These are phyloP conservation scores for Pseudozyma hubeiensis DNA, from an alignment of 1,284 basidiomycete species.

Conservation along the genomic window DNA sequence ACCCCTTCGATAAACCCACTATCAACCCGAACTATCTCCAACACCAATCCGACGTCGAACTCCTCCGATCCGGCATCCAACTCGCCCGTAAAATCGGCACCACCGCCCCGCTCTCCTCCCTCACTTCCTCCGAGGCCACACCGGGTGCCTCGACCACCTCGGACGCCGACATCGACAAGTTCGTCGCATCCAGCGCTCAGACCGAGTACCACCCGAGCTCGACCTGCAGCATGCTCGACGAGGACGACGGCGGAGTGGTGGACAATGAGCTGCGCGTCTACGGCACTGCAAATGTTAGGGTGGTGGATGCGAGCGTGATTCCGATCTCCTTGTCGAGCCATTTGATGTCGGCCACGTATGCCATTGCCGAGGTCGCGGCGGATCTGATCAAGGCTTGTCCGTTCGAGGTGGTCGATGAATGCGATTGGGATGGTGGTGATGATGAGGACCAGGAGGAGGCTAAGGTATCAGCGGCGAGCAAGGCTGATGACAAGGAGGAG, in stretches of 20 bases:
- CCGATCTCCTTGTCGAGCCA: conserved; percentile 70
- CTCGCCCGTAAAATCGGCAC: conserved; percentile 51
- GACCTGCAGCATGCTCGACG: conserved; percentile 77
- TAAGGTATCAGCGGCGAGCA: conserved; percentile 8
- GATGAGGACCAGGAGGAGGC: conserved; percentile 7
- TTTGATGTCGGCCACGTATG: conserved; percentile 71
- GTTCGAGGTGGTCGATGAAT: conserved; percentile 37
- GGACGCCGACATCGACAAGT: conserved; percentile 53
- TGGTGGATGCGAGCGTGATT: conserved; percentile 69
- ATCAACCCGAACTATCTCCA: conserved; percentile 63
- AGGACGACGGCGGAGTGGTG: conserved; percentile 76
- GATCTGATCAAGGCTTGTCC: conserved; percentile 54
- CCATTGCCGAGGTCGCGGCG: conserved; percentile 69
- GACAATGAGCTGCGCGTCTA: conserved; percentile 76
- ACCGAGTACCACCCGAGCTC: conserved; percentile 72
- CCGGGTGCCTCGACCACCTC: conserved; percentile 39
- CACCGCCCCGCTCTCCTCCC: conserved; percentile 34
- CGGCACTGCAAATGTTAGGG: conserved; percentile 75
- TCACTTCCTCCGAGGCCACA: conserved; percentile 24
- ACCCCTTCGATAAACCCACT: conserved; percentile 50
- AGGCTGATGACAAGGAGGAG: conserved; percentile 9
- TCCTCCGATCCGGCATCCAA: conserved; percentile 55
- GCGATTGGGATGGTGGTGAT: conserved; percentile 33
- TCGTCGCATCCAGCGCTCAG: conserved; percentile 28
- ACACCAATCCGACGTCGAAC: conserved; percentile 48